Conservation (phyloP, 345 rosid genomes). For the Brassica nigra region DNA sequence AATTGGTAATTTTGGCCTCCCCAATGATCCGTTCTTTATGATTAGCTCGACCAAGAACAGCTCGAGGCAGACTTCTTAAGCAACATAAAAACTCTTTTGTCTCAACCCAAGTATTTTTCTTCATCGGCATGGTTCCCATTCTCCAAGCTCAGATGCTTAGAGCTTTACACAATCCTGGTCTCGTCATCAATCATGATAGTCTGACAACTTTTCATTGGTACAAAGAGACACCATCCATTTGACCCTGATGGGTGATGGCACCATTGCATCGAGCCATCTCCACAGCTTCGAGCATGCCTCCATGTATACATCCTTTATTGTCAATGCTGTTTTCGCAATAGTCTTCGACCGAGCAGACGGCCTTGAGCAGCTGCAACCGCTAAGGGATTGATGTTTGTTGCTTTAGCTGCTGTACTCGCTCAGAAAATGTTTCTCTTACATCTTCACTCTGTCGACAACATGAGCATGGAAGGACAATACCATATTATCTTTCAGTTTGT, state of each 20-base stretch:
- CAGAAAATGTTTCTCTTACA: not conserved
- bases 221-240: slow-evolving; percentile 58
- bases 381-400: not conserved
- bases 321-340: slow-evolving; percentile 54
- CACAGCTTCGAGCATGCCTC: slow-evolving; percentile 70
- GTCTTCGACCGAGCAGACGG: slow-evolving; percentile 43
- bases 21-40: too few species aligned
- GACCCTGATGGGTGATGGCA: slow-evolving; percentile 52
- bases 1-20: too few species aligned
- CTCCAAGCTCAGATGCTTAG: slow-evolving; percentile 48
- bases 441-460: not conserved
- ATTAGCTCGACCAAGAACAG: too few species aligned
- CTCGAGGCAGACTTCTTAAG: too few species aligned
- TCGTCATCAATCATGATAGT: slow-evolving; percentile 49
- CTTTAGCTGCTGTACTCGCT: not conserved
- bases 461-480: not conserved
- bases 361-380: slow-evolving; percentile 21
- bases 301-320: slow-evolving; percentile 57
- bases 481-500: not conserved
- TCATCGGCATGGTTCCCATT: slow-evolving; percentile 67
- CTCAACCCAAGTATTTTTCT: slow-evolving; percentile 48
- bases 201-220: slow-evolving; percentile 70
- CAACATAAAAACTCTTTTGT: slow-evolving; percentile 55
- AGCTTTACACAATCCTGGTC: slow-evolving; percentile 55
- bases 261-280: slow-evolving; percentile 70